phyloP scores from a whole-genome alignment of 23 red algal species.

The Agarophyton chilense region DNA sequence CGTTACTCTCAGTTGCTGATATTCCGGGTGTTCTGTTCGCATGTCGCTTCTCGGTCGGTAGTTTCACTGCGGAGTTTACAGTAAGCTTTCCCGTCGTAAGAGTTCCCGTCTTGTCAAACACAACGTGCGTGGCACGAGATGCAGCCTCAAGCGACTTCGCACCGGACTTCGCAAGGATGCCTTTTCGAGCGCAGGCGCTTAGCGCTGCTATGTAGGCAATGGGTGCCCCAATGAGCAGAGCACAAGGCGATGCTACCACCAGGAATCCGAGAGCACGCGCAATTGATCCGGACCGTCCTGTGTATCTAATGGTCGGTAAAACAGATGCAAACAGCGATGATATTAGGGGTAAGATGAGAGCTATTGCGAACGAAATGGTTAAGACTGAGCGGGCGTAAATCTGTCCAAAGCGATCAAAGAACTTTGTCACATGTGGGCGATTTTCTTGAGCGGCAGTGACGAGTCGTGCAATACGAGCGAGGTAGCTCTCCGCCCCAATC shows the following conservation, averaged over 20 bases:
- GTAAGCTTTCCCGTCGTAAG: conserved; percentile 81
- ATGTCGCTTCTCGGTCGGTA: not conserved
- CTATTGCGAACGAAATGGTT: conserved; percentile 52
- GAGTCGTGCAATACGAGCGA: conserved; percentile 81
- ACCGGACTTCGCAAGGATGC: conserved; percentile 92
- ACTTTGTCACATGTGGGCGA: conserved; percentile 70
- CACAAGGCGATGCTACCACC: conserved; percentile 84
- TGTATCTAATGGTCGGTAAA: conserved; percentile 21
- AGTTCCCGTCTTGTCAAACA: conserved; percentile 98
- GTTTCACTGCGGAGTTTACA: conserved; percentile 31
- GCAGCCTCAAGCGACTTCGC: conserved; percentile 82
- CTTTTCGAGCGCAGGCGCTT: conserved; percentile 72
- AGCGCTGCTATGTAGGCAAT: conserved; percentile 85
- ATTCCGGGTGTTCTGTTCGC: not conserved
- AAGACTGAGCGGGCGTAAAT: conserved; percentile 73
- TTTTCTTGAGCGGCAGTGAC: conserved; percentile 86
- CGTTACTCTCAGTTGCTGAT: not conserved
- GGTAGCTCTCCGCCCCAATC: conserved; percentile 61
- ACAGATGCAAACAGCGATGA: conserved; percentile 22
- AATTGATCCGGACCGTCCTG: conserved; percentile 22
- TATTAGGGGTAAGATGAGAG: conserved; percentile 31
- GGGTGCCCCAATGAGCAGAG: conserved; percentile 92
- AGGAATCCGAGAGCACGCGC: conserved; percentile 82
- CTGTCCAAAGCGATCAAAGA: conserved; percentile 89
- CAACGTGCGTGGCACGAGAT: conserved; percentile 50